Evolutionary conservation across 116 monocot species (phyloP).

Genomic region (Zostera marina): DNA sequence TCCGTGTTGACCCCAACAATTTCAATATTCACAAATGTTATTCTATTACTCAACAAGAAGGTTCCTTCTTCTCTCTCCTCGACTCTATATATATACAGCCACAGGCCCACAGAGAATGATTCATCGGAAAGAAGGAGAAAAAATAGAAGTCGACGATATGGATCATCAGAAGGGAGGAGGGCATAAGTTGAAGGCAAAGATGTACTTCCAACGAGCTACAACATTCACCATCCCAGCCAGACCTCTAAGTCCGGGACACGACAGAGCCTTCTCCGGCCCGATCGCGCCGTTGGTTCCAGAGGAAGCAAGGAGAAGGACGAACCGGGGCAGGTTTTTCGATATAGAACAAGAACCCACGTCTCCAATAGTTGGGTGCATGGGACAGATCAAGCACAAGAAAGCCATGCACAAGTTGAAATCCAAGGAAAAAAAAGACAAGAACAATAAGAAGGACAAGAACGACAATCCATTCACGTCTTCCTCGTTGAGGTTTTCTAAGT

Average conservation of each 20-base stretch:
- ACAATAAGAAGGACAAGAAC: not conserved
- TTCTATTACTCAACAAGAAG: no score
- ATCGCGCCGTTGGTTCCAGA: conserved; percentile 36
- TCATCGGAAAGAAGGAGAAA: no score
- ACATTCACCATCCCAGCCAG: conserved; percentile 5
- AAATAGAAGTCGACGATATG: no score
- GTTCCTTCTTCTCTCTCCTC: no score
- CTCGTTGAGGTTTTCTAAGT: not conserved
- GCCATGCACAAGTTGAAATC: not conserved
- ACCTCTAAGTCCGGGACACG: conserved; percentile 7
- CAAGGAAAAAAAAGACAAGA: not conserved
- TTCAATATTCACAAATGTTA: no score
- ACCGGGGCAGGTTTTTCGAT: conserved; percentile 7
- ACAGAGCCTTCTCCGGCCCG: conserved; percentile 39
- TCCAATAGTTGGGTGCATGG: conserved; percentile 52
- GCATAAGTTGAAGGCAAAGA: not conserved
- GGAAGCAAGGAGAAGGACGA: conserved; percentile 15
- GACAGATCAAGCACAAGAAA: conserved; percentile 32
- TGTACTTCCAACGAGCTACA: conserved; percentile 11
- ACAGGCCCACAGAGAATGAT: no score
- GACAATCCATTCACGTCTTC: not conserved
- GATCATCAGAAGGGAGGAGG: no score
- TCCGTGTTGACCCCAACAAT: no score
- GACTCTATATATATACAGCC: no score
- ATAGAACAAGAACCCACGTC: conserved; percentile 57